Evolutionary conservation across 108 stramenopile genomes (phyloP), one percentile per base, ranked within the genome.

Genomic region (Nannochloropsis oceanica): DNA sequence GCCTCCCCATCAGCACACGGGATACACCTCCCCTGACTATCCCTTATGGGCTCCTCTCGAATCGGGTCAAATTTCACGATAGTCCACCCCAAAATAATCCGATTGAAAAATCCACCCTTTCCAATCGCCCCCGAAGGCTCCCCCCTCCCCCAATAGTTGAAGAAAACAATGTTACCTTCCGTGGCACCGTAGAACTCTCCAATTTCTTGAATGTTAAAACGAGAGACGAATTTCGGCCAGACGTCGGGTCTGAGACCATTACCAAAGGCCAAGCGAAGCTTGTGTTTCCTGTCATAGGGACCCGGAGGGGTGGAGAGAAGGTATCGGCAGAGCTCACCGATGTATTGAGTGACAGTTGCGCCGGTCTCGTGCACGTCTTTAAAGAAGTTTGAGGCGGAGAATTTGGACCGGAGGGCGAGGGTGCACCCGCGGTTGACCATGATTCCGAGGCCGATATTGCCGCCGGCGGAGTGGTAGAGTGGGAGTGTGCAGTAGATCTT

Each of bases 181-280:
- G 92, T 92, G 25, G 92, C 86, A 13, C 81, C 88, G 84, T 91
- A 92, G 59, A 92, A 91, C 87, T 92, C 90, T n/a, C 84, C 83
- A 50, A 92, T 80, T 18, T 82, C 26, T 0, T 43, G 73, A 42
- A 92, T 86, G 43, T 82, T 26, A 80, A 86, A 90, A 44, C 88
- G 22, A 26, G 25, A 44, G 79, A 86, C 79, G 80, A 92, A 92
- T 27, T 25, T 25, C 25, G 18, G 26, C 92, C 92, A 92, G 26
- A 85, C 79, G 25, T 92, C 92, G 12, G 89, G 87, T 3, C 90
- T 84, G 80, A 92, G 83, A 24, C 92, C 92, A 87, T 92, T 92
- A 25, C 92, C 92, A 27, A 92, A 50, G 3, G 90, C 92, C 7
- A 89, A 5, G 13, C 89, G 80, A 14, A 90, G 43, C 20, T 42